Evolutionary conservation across 2,329 filamentous ascomycete genomes (phyloP).

Genomic region (Colletotrichum navitas): DNA sequence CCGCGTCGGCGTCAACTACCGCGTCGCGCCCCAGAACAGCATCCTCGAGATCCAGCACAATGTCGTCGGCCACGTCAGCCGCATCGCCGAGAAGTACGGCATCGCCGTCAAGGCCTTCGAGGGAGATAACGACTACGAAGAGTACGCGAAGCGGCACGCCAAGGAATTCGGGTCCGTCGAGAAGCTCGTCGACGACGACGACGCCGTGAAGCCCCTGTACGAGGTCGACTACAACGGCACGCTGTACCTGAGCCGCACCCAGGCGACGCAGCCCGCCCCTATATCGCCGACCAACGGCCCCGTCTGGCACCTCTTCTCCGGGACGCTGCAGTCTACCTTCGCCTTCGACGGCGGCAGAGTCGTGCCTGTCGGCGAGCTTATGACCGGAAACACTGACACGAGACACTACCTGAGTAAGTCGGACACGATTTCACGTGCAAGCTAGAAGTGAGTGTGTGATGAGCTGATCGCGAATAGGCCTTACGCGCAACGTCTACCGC

Average conservation of each 20-base stretch:
- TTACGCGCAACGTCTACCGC: constrained; percentile 30
- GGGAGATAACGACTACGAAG: constrained; percentile 29
- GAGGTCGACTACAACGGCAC: constrained; percentile 39
- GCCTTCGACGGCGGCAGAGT: constrained; percentile 34
- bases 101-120: constrained; percentile 27
- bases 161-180: neutral
- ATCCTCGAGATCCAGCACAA: constrained; percentile 41
- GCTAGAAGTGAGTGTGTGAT: neutral
- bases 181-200: neutral
- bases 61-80: constrained; percentile 17
- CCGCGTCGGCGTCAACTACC: constrained; percentile 37
- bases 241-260: constrained; percentile 24
- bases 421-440: no score
- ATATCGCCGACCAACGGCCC: constrained; percentile 29
- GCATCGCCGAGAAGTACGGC: constrained; percentile 35
- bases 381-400: constrained; percentile 39
- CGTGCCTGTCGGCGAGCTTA: constrained; percentile 33
- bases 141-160: constrained; percentile 8
- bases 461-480: constrained; percentile 12
- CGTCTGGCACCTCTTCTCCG: constrained; percentile 36
- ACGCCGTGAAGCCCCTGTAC: constrained; percentile 23
- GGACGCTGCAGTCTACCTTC: constrained; percentile 35
- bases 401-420: constrained; percentile 35
- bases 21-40: constrained; percentile 39
- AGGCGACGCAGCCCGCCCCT: constrained; percentile 33